Evolutionary conservation across 768 basidiomycete genomes (phyloP).

Genomic region (Mycena rebaudengoi): DNA sequence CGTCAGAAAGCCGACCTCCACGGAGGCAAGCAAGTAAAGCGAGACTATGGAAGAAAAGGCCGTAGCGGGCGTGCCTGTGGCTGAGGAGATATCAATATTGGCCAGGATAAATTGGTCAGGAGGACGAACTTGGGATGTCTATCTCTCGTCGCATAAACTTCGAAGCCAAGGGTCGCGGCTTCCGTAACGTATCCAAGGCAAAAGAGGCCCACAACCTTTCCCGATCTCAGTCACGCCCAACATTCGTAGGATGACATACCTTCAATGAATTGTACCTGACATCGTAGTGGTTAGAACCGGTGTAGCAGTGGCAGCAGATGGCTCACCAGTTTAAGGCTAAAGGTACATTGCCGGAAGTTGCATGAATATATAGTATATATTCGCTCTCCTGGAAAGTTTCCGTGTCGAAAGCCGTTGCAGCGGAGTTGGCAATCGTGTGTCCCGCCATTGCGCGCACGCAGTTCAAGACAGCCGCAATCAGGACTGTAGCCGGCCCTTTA

Average conservation of each 20-base stretch:
- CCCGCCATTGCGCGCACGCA: conserved; percentile 73
- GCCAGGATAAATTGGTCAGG: not conserved
- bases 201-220: conserved; percentile 72
- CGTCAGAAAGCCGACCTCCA: conserved; percentile 46
- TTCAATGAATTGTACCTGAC: conserved; percentile 73
- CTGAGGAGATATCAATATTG: conserved; percentile 38
- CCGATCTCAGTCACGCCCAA: too few relatives aligned
- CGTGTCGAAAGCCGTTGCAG: conserved; percentile 66
- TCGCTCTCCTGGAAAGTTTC: conserved; percentile 65
- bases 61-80: conserved; percentile 74
- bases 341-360: conserved; percentile 56
- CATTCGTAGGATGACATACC: conserved; percentile 45
- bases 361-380: conserved; percentile 54
- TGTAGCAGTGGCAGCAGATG: not conserved
- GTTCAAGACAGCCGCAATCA: conserved; percentile 67
- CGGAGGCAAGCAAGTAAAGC: conserved; percentile 70
- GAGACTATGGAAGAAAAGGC: conserved; percentile 75
- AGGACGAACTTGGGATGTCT: conserved; percentile 71
- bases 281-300: not conserved
- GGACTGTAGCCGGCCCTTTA: conserved; percentile 58
- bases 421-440: conserved; percentile 57
- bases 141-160: conserved; percentile 63
- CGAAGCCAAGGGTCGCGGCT: conserved; percentile 71
- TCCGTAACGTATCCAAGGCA: conserved; percentile 67
- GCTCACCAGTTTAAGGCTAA: conserved; percentile 68